These are phyloP conservation scores for Styphnolobium japonicum DNA, from an alignment of 306 rosid genomes.

Conservation along the genomic window DNA sequence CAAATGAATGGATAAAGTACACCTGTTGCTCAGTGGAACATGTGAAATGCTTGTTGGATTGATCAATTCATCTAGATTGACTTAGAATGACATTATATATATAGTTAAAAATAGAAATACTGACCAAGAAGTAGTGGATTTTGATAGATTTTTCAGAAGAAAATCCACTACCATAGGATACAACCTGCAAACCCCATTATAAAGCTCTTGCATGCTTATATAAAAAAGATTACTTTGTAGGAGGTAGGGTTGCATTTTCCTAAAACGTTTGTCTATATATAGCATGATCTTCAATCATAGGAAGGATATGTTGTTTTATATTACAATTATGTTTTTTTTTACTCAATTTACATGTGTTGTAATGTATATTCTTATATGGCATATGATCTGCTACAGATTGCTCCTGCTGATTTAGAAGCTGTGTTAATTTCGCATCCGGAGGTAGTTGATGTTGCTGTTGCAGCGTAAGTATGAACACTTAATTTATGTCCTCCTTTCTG, in stretches of 20 bases:
- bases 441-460: conserved; percentile 46
- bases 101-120: background rate
- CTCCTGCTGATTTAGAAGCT: conserved; percentile 56
- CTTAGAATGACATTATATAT: background rate
- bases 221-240: background rate
- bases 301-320: background rate
- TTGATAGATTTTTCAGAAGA: background rate
- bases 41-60: background rate
- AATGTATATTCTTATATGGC: background rate
- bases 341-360: background rate
- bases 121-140: background rate
- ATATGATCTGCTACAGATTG: conserved; percentile 37
- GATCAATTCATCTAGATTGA: background rate
- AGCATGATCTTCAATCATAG: background rate
- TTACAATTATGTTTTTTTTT: background rate
- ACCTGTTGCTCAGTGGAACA: background rate
- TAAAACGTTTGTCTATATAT: background rate
- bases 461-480: conserved; percentile 28
- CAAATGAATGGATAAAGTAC: background rate
- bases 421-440: conserved; percentile 43
- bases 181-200: background rate
- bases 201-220: background rate
- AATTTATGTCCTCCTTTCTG: background rate
- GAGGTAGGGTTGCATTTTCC: background rate
- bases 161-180: background rate